Base-by-base conservation (phyloP, 345 rosid species). In the Rhodomyrtus tomentosa region DNA sequence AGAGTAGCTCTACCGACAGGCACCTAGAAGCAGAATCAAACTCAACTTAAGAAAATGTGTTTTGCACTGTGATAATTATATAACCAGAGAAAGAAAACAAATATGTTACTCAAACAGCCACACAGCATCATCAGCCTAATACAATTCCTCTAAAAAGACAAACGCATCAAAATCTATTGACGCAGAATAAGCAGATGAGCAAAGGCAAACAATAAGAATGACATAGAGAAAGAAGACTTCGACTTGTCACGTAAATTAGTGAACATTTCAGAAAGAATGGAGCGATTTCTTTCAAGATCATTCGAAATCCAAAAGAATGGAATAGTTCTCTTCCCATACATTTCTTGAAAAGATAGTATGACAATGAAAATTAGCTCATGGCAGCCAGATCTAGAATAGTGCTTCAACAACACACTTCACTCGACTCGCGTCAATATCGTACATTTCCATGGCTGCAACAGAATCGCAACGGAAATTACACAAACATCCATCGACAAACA, bases 1-100 rank as follows among this genome's bases (percentile, higher is more conserved):
- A 97, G 96, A 3, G 99, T 97, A 52, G 96, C 96, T 80, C 99
- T 94, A n/a, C 99, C 99, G 10, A 97, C 99, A 84, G 99, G 99
- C 3, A 96, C 97, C 99, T 96, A 68, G 45, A 68, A 18, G 45
- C 45, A 68, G 79, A 68, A 68, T 68, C 79, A 36, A 68, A 32
- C 79, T 45, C 79, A 68, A 68, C 36, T 68, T 32, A 6, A 32
- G 4, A 18, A 18, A 32, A 68, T 1, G 45, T 8, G 25, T 18
- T 68, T 36, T 68, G 45, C 79, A 36, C 45, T 36, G 76, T 11
- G 40, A 18, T 68, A 36, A 18, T 36, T 68, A 14, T 14, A 15
- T 51, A 51, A 14, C 1, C 53, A 51, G 53, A 51, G 6, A 21
- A 51, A 51, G 53, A 51, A 51, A 51, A 15, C 53, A 51, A 51